Conservation (phyloP, 116 monocot genomes). For the Posidonia oceanica region DNA sequence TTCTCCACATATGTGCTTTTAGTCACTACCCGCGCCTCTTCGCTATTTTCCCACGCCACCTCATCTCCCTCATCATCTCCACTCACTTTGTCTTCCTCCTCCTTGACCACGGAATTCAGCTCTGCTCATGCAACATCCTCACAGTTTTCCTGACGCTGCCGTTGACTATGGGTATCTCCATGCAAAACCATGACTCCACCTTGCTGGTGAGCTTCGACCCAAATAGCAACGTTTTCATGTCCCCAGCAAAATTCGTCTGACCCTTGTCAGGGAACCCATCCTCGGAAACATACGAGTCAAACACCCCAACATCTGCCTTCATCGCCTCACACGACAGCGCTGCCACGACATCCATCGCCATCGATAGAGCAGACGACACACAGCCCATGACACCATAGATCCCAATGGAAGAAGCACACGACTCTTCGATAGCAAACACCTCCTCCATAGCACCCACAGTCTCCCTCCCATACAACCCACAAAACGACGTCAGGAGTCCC, state of each 20-base stretch:
- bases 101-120: slow-evolving; percentile 23
- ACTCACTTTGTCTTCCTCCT: too few relatives aligned
- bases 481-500: slow-evolving; percentile 31
- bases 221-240: slow-evolving; percentile 13
- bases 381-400: slow-evolving; percentile 42
- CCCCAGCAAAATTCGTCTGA: slow-evolving; percentile 58
- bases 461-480: slow-evolving; percentile 17
- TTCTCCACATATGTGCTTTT: too few relatives aligned
- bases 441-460: slow-evolving; percentile 30
- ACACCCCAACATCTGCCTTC: too few relatives aligned
- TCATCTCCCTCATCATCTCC: too few relatives aligned
- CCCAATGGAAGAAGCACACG: slow-evolving; percentile 21
- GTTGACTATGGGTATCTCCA: slow-evolving; percentile 43
- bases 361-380: slow-evolving; percentile 7
- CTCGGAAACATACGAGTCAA: too few relatives aligned
- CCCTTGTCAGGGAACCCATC: slow-evolving; percentile 27
- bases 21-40: too few relatives aligned
- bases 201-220: background rate
- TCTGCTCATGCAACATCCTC: slow-evolving; percentile 27
- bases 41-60: too few relatives aligned
- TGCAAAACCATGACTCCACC: slow-evolving; percentile 14
- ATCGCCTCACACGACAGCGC: slow-evolving; percentile 17
- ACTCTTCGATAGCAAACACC: slow-evolving; percentile 27
- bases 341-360: slow-evolving; percentile 59
- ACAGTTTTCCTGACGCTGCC: slow-evolving; percentile 55